Evolutionary conservation across 176 grass and related monocot genomes (phyloP).

Genomic region (Neostapfia colusana): DNA sequence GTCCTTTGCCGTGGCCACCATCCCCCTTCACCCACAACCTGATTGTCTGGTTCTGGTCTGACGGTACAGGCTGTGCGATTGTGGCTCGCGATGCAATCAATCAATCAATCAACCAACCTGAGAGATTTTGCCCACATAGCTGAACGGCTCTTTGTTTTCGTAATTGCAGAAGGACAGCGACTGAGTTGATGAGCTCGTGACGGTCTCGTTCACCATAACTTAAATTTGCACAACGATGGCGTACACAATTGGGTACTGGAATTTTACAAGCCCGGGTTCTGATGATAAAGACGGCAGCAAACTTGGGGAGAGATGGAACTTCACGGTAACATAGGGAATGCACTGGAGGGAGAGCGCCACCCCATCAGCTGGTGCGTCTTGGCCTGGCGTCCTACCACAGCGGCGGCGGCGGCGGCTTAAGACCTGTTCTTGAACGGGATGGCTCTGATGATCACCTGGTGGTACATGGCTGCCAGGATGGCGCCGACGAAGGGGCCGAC

Average conservation of each 20-base stretch:
- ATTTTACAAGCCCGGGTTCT: constrained; percentile 44
- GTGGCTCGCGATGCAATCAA: background rate
- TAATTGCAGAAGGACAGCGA: background rate
- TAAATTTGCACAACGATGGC: constrained; percentile 12
- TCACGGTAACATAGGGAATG: constrained; percentile 15
- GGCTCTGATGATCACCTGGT: constrained; percentile 88
- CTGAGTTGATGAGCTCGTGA: background rate
- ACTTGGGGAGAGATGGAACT: constrained; percentile 37
- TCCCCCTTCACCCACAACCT: background rate
- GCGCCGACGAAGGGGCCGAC: constrained; percentile 83
- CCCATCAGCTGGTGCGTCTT: background rate
- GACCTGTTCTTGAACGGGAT: constrained; percentile 83
- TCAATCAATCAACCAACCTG: background rate
- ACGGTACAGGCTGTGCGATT: background rate
- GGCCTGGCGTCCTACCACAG: background rate
- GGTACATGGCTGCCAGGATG: constrained; percentile 71
- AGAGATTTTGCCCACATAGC: background rate
- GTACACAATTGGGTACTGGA: constrained; percentile 41
- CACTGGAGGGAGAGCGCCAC: background rate
- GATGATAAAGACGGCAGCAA: constrained; percentile 22
- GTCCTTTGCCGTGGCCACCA: constrained; percentile 12
- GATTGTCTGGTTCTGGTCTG: too few relatives aligned
- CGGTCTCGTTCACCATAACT: background rate
- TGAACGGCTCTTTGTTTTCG: background rate
- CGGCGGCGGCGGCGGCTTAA: constrained; percentile 35